Evolutionary conservation across 768 basidiomycete species (phyloP).

Genomic region (Paxillus ammoniavirescens): DNA sequence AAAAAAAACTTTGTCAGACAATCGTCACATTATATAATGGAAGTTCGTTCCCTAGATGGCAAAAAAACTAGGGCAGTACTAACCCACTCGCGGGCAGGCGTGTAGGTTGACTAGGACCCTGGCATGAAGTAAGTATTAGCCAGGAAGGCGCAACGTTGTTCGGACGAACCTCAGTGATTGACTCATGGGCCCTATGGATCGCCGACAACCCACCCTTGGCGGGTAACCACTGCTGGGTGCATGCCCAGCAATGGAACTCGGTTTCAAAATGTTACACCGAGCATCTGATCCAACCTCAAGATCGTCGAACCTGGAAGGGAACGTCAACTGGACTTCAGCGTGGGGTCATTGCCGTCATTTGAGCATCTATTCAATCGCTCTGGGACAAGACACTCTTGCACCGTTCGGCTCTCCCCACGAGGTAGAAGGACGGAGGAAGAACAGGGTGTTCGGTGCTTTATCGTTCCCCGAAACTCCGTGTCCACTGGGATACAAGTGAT

Average conservation of each 20-base stretch:
- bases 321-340: not conserved
- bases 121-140: too few relatives aligned
- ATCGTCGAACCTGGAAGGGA: not conserved
- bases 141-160: too few relatives aligned
- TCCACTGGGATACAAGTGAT: slow-evolving; percentile 3
- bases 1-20: not conserved
- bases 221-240: too few relatives aligned
- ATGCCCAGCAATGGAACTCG: too few relatives aligned
- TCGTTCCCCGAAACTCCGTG: not conserved
- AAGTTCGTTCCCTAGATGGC: not conserved
- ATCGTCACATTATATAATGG: not conserved
- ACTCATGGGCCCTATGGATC: too few relatives aligned
- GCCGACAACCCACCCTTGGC: too few relatives aligned
- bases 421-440: not conserved
- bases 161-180: too few relatives aligned
- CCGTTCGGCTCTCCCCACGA: not conserved
- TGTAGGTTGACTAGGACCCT: too few relatives aligned
- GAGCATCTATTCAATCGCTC: not conserved
- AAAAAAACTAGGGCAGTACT: too few relatives aligned
- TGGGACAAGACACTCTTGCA: not conserved
- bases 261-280: not conserved
- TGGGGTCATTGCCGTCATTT: slow-evolving; percentile 3
- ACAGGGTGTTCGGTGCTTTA: not conserved
- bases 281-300: not conserved
- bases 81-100: not conserved